Conservation (phyloP, 2,329 filamentous ascomycete genomes). For the Fusarium albosuccineum region DNA sequence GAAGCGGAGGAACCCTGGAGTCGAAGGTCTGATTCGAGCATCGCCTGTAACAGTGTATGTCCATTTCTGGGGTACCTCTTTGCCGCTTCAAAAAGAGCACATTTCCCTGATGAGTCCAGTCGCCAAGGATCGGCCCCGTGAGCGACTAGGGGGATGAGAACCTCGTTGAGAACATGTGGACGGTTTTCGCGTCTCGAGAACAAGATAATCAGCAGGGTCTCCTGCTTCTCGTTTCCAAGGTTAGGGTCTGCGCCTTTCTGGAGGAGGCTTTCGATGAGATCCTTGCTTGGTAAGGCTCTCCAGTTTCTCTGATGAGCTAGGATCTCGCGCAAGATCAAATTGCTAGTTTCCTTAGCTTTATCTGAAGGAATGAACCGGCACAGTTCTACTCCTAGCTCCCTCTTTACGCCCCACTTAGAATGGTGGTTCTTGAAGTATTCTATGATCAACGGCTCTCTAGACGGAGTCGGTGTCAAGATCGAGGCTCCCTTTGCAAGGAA, state of each 20-base stretch:
- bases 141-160: background rate
- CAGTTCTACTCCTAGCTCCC: background rate
- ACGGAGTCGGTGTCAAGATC: background rate
- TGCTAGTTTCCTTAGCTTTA: background rate
- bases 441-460: background rate
- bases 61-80: background rate
- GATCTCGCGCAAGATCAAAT: background rate
- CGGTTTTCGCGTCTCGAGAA: background rate
- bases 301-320: too few relatives aligned
- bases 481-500: constrained; percentile 7
- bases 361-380: background rate
- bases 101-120: background rate
- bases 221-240: background rate
- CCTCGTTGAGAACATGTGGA: background rate
- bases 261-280: background rate
- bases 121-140: constrained; percentile 6
- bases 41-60: background rate
- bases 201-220: background rate
- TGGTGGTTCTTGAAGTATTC: background rate
- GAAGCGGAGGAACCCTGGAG: too few relatives aligned
- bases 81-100: background rate
- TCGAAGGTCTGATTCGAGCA: background rate
- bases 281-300: too few relatives aligned
- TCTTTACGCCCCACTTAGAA: background rate
- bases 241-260: background rate